These are phyloP conservation scores for Pilobolus umbonatus DNA, from an alignment of 192 early-diverging fungal genomes.

Conservation along the genomic window DNA sequence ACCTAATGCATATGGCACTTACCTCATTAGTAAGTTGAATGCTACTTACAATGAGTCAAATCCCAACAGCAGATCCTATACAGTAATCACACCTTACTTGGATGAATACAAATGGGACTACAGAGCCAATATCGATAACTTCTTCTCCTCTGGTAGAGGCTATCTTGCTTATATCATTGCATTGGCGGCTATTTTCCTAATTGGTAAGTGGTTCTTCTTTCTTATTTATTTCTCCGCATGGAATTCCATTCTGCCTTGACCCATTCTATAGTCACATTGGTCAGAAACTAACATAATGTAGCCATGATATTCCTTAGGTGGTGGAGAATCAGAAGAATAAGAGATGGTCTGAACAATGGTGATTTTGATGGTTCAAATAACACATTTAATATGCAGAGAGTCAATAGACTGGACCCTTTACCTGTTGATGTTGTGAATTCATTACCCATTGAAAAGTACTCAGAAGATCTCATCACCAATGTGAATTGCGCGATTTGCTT, in stretches of 20 bases:
- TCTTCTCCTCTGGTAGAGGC: constrained; percentile 3
- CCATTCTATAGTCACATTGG: neutral
- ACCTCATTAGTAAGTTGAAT: neutral
- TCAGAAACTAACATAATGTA: neutral
- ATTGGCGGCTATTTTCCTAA: constrained; percentile 18
- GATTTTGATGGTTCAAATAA: neutral
- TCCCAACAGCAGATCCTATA: neutral
- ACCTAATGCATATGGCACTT: constrained; percentile 18
- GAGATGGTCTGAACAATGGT: neutral
- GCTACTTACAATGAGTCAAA: neutral
- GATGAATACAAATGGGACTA: neutral
- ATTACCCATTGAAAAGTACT: constrained; percentile 18
- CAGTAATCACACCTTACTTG: constrained; percentile 1
- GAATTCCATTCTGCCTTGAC: too few relatives aligned
- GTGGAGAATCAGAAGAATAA: constrained; percentile 25
- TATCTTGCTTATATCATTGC: constrained; percentile 30
- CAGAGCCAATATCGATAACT: neutral
- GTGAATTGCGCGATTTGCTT: constrained; percentile 34
- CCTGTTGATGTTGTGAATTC: constrained; percentile 29
- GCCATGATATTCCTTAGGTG: constrained; percentile 26
- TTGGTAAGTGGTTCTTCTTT: constrained; percentile 14
- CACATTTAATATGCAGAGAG: constrained; percentile 5
- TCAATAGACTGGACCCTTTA: constrained; percentile 10
- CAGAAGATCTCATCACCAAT: constrained; percentile 25
- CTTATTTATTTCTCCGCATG: neutral